These are phyloP conservation scores for Puccinellia tenuiflora DNA, from an alignment of 176 grass and related monocot species.

Conservation along the genomic window DNA sequence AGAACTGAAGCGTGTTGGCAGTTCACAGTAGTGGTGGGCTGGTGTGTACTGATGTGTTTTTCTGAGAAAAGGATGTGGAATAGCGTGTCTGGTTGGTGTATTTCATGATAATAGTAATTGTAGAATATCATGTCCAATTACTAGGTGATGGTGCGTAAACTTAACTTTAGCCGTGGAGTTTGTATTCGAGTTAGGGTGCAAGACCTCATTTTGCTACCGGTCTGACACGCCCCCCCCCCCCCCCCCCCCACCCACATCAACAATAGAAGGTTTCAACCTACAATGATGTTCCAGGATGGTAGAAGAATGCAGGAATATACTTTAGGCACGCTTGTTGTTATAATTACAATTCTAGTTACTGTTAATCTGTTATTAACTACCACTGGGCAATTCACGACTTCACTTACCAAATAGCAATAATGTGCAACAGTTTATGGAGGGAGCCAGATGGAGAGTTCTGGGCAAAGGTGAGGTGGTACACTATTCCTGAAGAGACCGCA, in stretches of 20 bases:
- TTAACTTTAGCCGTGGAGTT: no score
- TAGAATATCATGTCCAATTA: no score
- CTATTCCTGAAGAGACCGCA: slow-evolving; percentile 87
- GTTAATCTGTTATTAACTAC: background rate
- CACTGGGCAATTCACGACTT: background rate
- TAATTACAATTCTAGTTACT: background rate
- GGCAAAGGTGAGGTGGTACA: slow-evolving; percentile 80
- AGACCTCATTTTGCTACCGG: no score
- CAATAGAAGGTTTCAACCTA: background rate
- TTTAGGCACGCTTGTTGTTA: background rate
- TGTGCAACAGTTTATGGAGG: slow-evolving; percentile 60
- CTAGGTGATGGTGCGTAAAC: no score
- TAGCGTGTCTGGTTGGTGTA: background rate
- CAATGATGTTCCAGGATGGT: background rate
- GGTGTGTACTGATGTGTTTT: background rate
- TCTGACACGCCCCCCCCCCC: no score
- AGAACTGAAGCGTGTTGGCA: background rate
- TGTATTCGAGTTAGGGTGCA: no score
- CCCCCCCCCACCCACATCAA: no score
- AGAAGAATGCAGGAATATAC: background rate
- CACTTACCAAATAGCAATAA: background rate
- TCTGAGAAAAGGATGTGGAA: background rate
- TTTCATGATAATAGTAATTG: no score
- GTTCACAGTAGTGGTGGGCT: background rate
- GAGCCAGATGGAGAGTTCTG: slow-evolving; percentile 62